Evolutionary conservation across 805 yeast species (phyloP).

Genomic region (Wickerhamiella kurtzmanii): DNA sequence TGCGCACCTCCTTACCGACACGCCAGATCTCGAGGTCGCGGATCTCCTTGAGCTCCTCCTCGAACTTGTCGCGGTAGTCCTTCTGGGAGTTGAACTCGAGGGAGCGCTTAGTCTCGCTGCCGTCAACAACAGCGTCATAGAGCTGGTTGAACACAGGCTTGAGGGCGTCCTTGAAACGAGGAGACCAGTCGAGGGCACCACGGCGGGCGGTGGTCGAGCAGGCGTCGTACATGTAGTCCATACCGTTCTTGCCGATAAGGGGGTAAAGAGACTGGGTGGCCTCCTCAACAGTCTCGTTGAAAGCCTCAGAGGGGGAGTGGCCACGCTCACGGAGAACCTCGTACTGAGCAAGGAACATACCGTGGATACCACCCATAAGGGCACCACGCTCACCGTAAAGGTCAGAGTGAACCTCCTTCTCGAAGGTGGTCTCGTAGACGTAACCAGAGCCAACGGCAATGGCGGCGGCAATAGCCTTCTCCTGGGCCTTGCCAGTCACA

Average conservation of each 20-base stretch:
- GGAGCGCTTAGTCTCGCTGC: constrained; percentile 95
- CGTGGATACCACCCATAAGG: constrained; percentile 99
- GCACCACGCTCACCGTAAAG: constrained; percentile 99
- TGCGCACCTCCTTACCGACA: constrained; percentile 99
- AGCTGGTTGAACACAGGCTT: constrained; percentile 97
- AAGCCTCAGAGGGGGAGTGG: constrained; percentile 99
- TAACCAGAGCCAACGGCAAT: constrained; percentile 99
- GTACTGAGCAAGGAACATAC: constrained; percentile 99
- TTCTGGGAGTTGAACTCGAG: constrained; percentile 96
- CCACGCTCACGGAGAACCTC: constrained; percentile 99
- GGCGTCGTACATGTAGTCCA: constrained; percentile 99
- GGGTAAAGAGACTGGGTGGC: constrained; percentile 99
- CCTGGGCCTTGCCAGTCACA: constrained; percentile 97
- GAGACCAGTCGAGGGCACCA: constrained; percentile 99
- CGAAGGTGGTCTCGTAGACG: constrained; percentile 98
- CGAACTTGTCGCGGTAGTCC: constrained; percentile 94
- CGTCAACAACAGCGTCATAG: constrained; percentile 89
- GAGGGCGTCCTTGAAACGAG: constrained; percentile 94
- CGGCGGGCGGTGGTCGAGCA: constrained; percentile 99
- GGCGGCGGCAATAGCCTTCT: constrained; percentile 95
- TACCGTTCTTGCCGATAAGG: constrained; percentile 97
- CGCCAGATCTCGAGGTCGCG: constrained; percentile 99
- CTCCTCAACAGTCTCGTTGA: constrained; percentile 99
- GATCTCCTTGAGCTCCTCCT: constrained; percentile 81
- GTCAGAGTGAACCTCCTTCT: constrained; percentile 98